A percentile compares a stretch with the other conserved stretches of the same genome.
phyloP scores from a whole-genome alignment of 805 yeast species.

The Jamesozyma spencerorum region DNA sequence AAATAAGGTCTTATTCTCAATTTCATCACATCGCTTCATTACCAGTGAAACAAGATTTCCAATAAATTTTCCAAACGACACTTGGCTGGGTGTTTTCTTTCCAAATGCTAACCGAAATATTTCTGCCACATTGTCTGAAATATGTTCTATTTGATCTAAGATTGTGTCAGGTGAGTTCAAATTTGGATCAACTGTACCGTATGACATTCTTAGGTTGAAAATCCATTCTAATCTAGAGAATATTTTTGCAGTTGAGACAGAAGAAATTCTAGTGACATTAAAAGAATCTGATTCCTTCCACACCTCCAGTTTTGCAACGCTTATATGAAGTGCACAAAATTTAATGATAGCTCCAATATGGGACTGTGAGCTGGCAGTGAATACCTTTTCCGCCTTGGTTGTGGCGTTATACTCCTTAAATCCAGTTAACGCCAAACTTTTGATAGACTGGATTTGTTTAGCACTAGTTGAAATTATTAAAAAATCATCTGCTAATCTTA shows the following conservation, averaged over 20 bases:
- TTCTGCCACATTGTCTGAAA: constrained; percentile 4
- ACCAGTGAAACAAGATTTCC: background rate
- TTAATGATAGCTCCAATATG: constrained; percentile 13
- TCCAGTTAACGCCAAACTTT: constrained; percentile 28
- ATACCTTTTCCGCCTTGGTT: constrained; percentile 35
- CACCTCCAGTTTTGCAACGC: constrained; percentile 28
- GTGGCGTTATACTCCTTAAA: constrained; percentile 36
- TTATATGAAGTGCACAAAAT: constrained; percentile 38
- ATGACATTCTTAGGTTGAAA: constrained; percentile 28
- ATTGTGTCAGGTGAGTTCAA: constrained; percentile 12
- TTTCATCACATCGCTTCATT: background rate
- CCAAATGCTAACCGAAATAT: constrained; percentile 4
- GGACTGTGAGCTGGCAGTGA: constrained; percentile 17
- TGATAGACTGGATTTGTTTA: constrained; percentile 26
- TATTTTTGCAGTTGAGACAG: constrained; percentile 12
- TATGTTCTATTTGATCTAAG: constrained; percentile 5
- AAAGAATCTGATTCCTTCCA: constrained; percentile 27
- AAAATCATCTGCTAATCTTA: constrained; percentile 81
- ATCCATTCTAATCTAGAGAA: constrained; percentile 21
- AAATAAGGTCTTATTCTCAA: no score
- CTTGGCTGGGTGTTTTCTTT: background rate
- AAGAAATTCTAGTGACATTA: constrained; percentile 9
- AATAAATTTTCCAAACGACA: background rate
- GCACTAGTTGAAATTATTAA: constrained; percentile 48
- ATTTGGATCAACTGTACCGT: constrained; percentile 20